Base-by-base conservation (phyloP, 202 grass and related monocot species). In the Carex arenaria region DNA sequence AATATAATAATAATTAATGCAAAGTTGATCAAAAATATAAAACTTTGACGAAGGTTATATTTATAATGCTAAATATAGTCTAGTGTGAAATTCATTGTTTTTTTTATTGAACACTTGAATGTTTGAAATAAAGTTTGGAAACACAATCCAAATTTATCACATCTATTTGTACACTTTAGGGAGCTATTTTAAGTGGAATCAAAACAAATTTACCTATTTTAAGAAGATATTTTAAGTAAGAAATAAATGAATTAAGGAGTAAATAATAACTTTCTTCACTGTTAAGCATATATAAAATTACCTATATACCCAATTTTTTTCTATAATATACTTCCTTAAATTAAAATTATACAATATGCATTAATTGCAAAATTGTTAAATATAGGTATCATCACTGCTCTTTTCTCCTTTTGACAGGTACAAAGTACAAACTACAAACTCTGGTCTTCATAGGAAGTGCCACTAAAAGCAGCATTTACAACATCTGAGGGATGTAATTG, bases 131-230 rank as follows among this genome's bases (percentile, higher is more conserved):
- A 51, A 72, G 19, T 12, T 69, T 10, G 36, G 14, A 69, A 30
- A 52, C 1, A 52, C 5, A 7, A 1, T 52, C 69, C 11, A 52
- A 26, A 72, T 72, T 74, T 74, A 53, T 74, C 45, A 30, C 52
- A 14, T 53, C 45, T 11, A 19, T 57, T 20, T 77, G 6, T 76
- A 56, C 15, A 31, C n/a, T 55, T 30, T 4, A 1, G 23, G 23
- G 1, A 76, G 72, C 72, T 76, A 76, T 56, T 56, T 76, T 76
- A 76, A 76, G 72, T 76, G 72, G 26, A 56, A 30, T 74, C 1
- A 3, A 31, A 56, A 54, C 26, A 3, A 22, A 76, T 10, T 55
- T 32, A 56, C 51, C 51, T 76, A 76, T 76, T 54, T 76, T 56
- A 76, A 56, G 51, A 32, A 76, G 23, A 56, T 56, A 76, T 57